Percentiles rank a stretch among this genome's conserved stretches.
Conservation (phyloP, 2,329 filamentous ascomycete genomes). For the Sordariomycetes sp. region DNA sequence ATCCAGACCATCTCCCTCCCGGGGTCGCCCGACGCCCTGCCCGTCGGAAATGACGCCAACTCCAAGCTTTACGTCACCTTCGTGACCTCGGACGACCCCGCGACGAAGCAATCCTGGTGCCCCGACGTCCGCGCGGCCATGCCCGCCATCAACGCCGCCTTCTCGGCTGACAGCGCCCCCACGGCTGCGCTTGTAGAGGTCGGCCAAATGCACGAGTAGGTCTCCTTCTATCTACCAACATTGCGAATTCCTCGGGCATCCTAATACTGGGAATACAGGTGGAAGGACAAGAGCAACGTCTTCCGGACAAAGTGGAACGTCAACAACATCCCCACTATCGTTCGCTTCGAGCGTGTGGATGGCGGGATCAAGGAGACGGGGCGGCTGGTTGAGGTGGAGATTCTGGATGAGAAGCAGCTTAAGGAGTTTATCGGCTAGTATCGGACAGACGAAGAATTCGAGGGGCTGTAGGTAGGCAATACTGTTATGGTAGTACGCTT, state of each 20-base stretch:
- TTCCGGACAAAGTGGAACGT: conserved; percentile 20
- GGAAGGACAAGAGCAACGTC: conserved; percentile 17
- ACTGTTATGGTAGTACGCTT: no score
- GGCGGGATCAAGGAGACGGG: conserved; percentile 16
- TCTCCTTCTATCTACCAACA: no score
- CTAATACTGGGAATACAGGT: no score
- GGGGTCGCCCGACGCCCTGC: neutral
- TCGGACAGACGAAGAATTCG: no score
- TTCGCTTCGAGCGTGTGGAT: conserved; percentile 17
- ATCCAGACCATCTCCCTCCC: neutral
- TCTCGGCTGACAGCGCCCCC: conserved; percentile 12
- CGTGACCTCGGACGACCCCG: conserved; percentile 18
- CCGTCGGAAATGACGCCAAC: neutral
- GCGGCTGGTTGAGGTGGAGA: conserved; percentile 9
- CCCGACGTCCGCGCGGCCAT: conserved; percentile 22
- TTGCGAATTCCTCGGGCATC: no score
- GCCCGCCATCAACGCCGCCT: conserved; percentile 17
- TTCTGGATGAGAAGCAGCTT: conserved; percentile 14
- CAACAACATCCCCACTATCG: conserved; percentile 18
- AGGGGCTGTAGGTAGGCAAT: no score
- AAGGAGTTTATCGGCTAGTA: no score
- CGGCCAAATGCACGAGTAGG: conserved; percentile 19
- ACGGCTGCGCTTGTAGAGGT: conserved; percentile 17
- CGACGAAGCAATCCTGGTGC: conserved; percentile 22
- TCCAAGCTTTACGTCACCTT: conserved; percentile 17